These are phyloP conservation scores for Ceratocystis harringtonii DNA, from an alignment of 2,329 filamentous ascomycete genomes.

Conservation along the genomic window DNA sequence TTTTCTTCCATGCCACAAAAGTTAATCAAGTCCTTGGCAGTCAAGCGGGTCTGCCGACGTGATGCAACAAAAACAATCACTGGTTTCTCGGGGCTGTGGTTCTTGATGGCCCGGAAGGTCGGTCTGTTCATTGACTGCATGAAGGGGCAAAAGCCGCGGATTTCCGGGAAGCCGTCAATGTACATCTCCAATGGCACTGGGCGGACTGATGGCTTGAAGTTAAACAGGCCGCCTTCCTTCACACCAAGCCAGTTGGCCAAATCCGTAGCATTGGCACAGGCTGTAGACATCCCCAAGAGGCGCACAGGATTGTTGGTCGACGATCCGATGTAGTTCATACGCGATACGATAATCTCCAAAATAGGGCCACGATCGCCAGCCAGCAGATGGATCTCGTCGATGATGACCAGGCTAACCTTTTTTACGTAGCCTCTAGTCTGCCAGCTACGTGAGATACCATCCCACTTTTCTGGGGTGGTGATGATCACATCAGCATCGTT, in stretches of 20 bases:
- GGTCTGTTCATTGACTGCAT: slow-evolving; percentile 99
- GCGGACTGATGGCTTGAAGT: slow-evolving; percentile 92
- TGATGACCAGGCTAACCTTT: slow-evolving; percentile 90
- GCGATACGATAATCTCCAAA: slow-evolving; percentile 84
- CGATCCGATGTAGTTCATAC: slow-evolving; percentile 97
- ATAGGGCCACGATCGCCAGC: slow-evolving; percentile 94
- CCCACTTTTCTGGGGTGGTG: slow-evolving; percentile 99
- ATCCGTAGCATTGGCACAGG: slow-evolving; percentile 88
- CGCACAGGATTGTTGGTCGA: slow-evolving; percentile 81
- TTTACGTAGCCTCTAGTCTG: slow-evolving; percentile 93
- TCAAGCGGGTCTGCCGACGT: slow-evolving; percentile 82
- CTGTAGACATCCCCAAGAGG: slow-evolving; percentile 96
- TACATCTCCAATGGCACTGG: slow-evolving; percentile 92
- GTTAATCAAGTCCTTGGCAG: slow-evolving; percentile 91
- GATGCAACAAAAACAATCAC: slow-evolving; percentile 98
- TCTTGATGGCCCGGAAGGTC: slow-evolving; percentile 91
- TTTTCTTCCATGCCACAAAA: slow-evolving; percentile 98
- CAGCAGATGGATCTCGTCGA: slow-evolving; percentile 95
- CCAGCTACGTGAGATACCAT: slow-evolving; percentile 97
- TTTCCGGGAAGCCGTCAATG: slow-evolving; percentile 93
- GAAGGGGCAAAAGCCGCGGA: slow-evolving; percentile 84
- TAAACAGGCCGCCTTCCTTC: slow-evolving; percentile 76
- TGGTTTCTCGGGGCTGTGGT: slow-evolving; percentile 87
- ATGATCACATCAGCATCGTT: slow-evolving; percentile 94
- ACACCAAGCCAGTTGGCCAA: slow-evolving; percentile 94